Conservation (phyloP, 2,329 filamentous ascomycete species). For the Aspergillus unguis region DNA sequence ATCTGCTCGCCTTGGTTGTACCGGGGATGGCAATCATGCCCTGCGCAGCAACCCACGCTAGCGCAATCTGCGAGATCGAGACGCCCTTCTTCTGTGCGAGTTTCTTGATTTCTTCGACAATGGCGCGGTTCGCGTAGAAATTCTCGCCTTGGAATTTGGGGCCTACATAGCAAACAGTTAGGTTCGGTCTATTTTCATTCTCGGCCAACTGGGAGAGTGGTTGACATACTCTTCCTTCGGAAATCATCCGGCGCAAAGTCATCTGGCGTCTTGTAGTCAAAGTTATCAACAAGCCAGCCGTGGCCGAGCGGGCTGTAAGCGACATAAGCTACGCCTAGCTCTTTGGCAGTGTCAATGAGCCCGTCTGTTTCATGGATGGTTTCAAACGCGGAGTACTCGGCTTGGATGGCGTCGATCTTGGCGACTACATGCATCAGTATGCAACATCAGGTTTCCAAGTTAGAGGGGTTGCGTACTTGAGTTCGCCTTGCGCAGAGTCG, state of each 20-base stretch:
- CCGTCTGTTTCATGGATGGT: slow-evolving; percentile 41
- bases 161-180: slow-evolving; percentile 9
- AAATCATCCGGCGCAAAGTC: slow-evolving; percentile 47
- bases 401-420: slow-evolving; percentile 48
- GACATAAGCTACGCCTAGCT: slow-evolving; percentile 44
- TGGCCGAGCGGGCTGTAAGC: slow-evolving; percentile 49
- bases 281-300: slow-evolving; percentile 48
- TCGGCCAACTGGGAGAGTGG: not conserved
- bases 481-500: slow-evolving; percentile 45
- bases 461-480: slow-evolving; percentile 31
- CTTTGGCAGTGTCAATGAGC: slow-evolving; percentile 42
- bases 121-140: slow-evolving; percentile 44
- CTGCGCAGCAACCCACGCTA: slow-evolving; percentile 42
- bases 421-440: slow-evolving; percentile 34
- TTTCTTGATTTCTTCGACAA: slow-evolving; percentile 44
- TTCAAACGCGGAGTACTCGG: slow-evolving; percentile 47
- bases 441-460: not conserved
- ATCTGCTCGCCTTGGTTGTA: slow-evolving; percentile 39
- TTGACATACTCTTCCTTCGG: slow-evolving; percentile 33
- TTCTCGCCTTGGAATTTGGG: slow-evolving; percentile 44
- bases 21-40: slow-evolving; percentile 48
- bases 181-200: too few species aligned
- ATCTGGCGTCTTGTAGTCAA: slow-evolving; percentile 42
- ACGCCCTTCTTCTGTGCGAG: slow-evolving; percentile 37
- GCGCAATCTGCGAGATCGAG: slow-evolving; percentile 35